Base-by-base conservation (phyloP, 2,329 filamentous ascomycete genomes). In the Calonectria montana region DNA sequence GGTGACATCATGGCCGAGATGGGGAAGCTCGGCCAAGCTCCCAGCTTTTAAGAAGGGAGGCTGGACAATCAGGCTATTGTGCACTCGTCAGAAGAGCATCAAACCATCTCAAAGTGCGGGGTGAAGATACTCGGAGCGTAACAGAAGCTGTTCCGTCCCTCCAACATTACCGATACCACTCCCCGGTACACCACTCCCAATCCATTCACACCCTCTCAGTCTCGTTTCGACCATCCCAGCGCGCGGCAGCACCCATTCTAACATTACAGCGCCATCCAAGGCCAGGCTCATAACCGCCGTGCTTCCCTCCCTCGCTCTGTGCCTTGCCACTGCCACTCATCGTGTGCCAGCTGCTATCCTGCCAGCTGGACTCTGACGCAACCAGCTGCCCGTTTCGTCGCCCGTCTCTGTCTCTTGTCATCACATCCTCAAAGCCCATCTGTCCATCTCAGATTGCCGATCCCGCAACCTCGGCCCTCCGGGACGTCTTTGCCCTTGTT, bases 111-210 rank as follows among this genome's bases (percentile, higher is more conserved):
- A 71, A 61, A 79, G 76, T 79, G 77, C 75, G 78, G 78, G 77
- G 77, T 78, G 77, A 76, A 71, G 45, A 53, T 69, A 53, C 67
- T 47, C 67, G 69, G 65, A 71, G 66, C 73, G 75, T 77, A 79
- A 78, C 78, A 77, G 75, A 73, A 73, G 70, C 77, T 73, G 74
- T 79, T 75, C 78, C 77, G 77, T 79, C 78, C 78, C 78, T 79
- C 77, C 78, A 79, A 78, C 68, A 77, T 69, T 63, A 31, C 39
- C 25, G 43, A 57, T 67, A 67, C 65, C 31, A 67, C 65, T 43
- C 65, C 43, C 48, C 65, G 53, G 21, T 35, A 47, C 59, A 67
- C 65, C 53, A 41, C 43, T 39, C 61, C 59, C 65, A 67, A 27
- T 23, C 31, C 29, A 39, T 59, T 35, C 59, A 65, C 65, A 61